phyloP scores from a whole-genome alignment of 2,329 filamentous ascomycete genomes.

The Aspergillus oerlinghausenensis region DNA sequence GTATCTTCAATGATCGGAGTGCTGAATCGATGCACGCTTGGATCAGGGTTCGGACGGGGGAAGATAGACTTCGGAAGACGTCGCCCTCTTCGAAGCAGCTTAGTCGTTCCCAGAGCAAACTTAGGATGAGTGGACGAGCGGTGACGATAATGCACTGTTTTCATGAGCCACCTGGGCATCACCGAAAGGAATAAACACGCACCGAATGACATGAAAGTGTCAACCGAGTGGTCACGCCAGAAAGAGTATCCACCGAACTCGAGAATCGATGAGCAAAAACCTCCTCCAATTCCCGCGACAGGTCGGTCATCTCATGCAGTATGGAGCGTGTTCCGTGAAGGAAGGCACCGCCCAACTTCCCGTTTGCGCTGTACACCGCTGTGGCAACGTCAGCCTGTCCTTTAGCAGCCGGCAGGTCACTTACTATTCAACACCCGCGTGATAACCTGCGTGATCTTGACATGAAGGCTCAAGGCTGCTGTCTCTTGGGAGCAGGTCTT shows the following conservation, averaged over 20 bases:
- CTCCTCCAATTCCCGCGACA: slow-evolving; percentile 32
- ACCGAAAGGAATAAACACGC: not conserved
- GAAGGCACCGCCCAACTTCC: slow-evolving; percentile 21
- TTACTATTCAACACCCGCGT: slow-evolving; percentile 37
- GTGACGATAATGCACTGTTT: slow-evolving; percentile 24
- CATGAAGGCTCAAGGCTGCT: slow-evolving; percentile 36
- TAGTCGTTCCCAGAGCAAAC: slow-evolving; percentile 16
- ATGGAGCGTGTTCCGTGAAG: slow-evolving; percentile 31
- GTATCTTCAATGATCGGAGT: slow-evolving; percentile 16
- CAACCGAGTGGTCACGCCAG: slow-evolving; percentile 32
- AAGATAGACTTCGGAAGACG: slow-evolving; percentile 13
- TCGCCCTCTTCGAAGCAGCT: slow-evolving; percentile 15
- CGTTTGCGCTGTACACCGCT: slow-evolving; percentile 35
- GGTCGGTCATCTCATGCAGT: slow-evolving; percentile 27
- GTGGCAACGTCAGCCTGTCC: not conserved
- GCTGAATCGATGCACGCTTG: slow-evolving; percentile 21
- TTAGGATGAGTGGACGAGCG: slow-evolving; percentile 19
- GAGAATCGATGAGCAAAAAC: slow-evolving; percentile 32
- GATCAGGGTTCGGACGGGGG: slow-evolving; percentile 18
- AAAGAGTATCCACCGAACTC: slow-evolving; percentile 33
- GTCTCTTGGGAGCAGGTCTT: slow-evolving; percentile 29
- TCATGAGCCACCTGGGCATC: not conserved
- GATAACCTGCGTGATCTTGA: slow-evolving; percentile 38
- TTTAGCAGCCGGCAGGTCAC: slow-evolving; percentile 2
- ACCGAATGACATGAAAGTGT: slow-evolving; percentile 32